Evolutionary conservation across 441 rosid genomes (phyloP).

Genomic region (Gossypium schwendimanii): DNA sequence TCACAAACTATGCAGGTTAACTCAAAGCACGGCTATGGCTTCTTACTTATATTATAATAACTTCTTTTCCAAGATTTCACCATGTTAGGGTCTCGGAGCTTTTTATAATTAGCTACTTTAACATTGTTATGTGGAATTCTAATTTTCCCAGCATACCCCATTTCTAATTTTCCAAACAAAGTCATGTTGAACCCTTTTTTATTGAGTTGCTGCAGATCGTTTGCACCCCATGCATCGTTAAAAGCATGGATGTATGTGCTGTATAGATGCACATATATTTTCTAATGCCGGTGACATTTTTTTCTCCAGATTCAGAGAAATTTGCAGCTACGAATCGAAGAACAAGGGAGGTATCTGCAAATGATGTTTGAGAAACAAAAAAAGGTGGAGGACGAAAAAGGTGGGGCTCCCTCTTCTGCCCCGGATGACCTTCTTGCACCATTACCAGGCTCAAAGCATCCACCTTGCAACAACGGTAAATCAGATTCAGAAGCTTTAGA

Average conservation of each 20-base stretch:
- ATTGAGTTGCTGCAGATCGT: background rate
- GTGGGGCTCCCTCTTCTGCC: slow-evolving; percentile 35
- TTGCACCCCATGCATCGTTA: background rate
- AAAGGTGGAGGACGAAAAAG: slow-evolving; percentile 28
- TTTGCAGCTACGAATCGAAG: slow-evolving; percentile 45
- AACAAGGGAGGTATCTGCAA: slow-evolving; percentile 51
- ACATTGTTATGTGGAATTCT: background rate
- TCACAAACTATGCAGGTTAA: background rate
- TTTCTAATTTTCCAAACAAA: background rate
- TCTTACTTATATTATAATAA: background rate
- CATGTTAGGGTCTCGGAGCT: background rate
- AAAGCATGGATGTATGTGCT: background rate
- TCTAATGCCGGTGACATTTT: background rate
- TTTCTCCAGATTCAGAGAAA: slow-evolving; percentile 49
- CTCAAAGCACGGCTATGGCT: background rate
- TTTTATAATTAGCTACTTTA: background rate
- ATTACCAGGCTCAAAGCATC: slow-evolving; percentile 13
- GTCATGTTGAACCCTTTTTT: background rate
- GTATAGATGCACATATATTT: background rate
- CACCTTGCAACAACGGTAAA: slow-evolving; percentile 16
- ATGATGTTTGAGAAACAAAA: slow-evolving; percentile 50
- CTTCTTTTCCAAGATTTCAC: background rate
- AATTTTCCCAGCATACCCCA: background rate
- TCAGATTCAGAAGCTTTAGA: slow-evolving; percentile 21
- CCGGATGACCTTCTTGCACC: slow-evolving; percentile 19